Conservation (phyloP, 164 flowering plant species). For the Saururus chinensis region DNA sequence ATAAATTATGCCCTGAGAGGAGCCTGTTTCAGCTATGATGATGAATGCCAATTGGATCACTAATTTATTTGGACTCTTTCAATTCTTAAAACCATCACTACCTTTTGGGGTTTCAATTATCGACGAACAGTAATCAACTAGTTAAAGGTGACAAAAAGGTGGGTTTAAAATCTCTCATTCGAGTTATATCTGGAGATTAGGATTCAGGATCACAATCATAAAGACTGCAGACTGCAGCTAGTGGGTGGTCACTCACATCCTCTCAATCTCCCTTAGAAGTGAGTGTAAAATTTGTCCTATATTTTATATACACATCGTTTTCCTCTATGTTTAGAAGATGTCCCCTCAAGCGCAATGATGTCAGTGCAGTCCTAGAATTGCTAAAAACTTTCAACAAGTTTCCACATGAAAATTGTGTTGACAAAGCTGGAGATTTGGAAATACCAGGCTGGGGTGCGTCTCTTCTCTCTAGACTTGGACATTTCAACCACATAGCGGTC, state of each 20-base stretch:
- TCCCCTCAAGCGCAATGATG: neutral
- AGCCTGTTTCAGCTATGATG: no score
- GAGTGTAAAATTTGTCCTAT: neutral
- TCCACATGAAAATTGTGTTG: neutral
- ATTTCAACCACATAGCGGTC: slow-evolving; percentile 50
- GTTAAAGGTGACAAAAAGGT: no score
- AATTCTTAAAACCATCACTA: no score
- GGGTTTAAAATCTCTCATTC: no score
- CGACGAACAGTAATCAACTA: no score
- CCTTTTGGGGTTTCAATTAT: no score
- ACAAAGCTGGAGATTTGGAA: neutral
- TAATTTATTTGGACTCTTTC: no score
- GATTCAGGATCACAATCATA: neutral
- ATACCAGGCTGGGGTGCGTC: slow-evolving; percentile 80
- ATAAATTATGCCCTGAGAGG: no score
- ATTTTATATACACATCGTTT: neutral
- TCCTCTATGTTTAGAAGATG: neutral
- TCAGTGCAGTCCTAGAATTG: neutral
- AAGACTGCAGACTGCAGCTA: neutral
- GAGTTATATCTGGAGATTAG: neutral
- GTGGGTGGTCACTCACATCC: neutral
- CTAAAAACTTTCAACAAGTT: neutral
- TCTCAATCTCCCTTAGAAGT: neutral
- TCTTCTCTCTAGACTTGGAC: slow-evolving; percentile 40
- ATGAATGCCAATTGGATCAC: no score